Evolutionary conservation across 1,284 basidiomycete species (phyloP), one percentile per base, ranked within the genome.

Genomic region (Gastroboletus turbinatus): DNA sequence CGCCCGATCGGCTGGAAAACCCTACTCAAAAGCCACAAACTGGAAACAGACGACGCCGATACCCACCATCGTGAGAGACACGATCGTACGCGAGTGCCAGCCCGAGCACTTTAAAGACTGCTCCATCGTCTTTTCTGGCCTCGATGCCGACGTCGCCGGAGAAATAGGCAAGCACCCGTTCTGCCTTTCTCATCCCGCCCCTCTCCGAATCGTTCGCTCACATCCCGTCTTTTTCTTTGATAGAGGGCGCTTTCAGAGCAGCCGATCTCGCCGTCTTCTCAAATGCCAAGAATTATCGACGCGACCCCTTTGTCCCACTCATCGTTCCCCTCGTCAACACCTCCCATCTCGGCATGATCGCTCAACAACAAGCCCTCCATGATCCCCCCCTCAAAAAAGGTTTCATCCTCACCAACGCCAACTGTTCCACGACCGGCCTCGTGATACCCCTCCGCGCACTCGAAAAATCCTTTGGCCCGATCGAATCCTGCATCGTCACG

Each of bases 331-430:
- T 98, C 66, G 96, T 98, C 64, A 99, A 99, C 77, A 81, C 94
- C 0, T 78, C 79, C 8, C 97, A 99, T 73, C 78, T 98, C 50
- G 78, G 84, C 60, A 93, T 99, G 69, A 79, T 99, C 64, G 81
- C 83, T 0, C 88, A 94, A 68, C 97, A 99, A 75, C 87, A 82
- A 58, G 69, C 83, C 11, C 74, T 84, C 21, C 88, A 90, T 62
- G 76, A 78, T 0, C 88, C 90, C 4, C 84, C 87, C 0, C 82
- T 95, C 13, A 79, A 83, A 56, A 91, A 88, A 64, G 97, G 97
- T 4, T 99, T 94, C 80, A 96, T 99, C 72, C 88, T 99, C 60
- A 96, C 94, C 55, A 99, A 99, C 73, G 97, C 97, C 63, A 99
- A 99, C 78, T 99, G 97, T 78, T 93, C 94, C 35, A 98, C 97